Percentiles rank a stretch among this genome's conserved stretches.
These are phyloP conservation scores for Tulasnella sp. DNA, from an alignment of 768 basidiomycete species.

Conservation along the genomic window DNA sequence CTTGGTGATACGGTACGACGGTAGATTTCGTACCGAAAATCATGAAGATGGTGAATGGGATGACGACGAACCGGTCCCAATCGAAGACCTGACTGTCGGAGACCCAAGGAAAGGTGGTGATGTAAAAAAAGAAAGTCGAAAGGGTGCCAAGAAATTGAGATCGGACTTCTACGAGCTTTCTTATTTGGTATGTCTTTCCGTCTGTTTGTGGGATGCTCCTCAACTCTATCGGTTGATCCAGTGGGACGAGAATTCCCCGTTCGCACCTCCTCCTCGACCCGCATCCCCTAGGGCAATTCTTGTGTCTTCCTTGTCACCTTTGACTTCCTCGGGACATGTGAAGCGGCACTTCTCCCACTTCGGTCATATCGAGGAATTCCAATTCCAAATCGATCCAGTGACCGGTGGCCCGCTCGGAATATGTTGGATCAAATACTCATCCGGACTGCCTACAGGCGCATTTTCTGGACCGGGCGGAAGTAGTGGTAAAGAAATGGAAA, in stretches of 20 bases:
- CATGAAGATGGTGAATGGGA: not conserved
- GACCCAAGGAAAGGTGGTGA: not conserved
- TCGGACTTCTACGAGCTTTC: constrained; percentile 20
- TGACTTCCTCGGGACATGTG: constrained; percentile 55
- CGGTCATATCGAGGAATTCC: constrained; percentile 53
- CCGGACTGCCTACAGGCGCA: constrained; percentile 12
- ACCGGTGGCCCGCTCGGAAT: constrained; percentile 80
- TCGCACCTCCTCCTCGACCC: constrained; percentile 51
- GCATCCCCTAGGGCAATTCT: constrained; percentile 64
- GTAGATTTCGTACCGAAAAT: not conserved
- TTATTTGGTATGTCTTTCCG: constrained; percentile 23
- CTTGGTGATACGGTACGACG: constrained; percentile 19
- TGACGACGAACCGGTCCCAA: constrained; percentile 17
- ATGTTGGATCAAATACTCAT: constrained; percentile 51
- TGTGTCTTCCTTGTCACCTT: constrained; percentile 53
- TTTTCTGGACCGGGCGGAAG: not conserved
- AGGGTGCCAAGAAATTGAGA: constrained; percentile 21
- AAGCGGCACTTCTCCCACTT: constrained; percentile 49
- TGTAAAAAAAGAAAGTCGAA: constrained; percentile 2
- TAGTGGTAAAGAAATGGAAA: not conserved
- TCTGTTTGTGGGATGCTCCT: not conserved
- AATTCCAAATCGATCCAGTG: constrained; percentile 62
- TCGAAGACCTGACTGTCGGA: constrained; percentile 12
- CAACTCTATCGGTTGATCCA: constrained; percentile 26
- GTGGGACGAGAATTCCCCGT: constrained; percentile 60